Evolutionary conservation across 108 stramenopile genomes (phyloP), one percentile per base, ranked within the genome.

Genomic region (Pseudonitzschia delicatissima): DNA sequence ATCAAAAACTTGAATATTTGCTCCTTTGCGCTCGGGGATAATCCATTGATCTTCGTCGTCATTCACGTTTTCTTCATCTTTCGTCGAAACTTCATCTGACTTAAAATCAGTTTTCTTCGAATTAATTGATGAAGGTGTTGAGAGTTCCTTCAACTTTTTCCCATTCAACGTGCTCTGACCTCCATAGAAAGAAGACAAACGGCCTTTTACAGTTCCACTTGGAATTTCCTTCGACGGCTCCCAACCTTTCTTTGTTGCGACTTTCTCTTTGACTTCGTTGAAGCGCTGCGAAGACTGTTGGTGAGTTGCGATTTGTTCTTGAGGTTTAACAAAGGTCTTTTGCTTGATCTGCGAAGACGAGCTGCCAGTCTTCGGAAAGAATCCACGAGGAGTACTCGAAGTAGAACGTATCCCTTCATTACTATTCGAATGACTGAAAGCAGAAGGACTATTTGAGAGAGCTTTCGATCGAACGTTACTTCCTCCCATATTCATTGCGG

Each of bases 21-120:
- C 51, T 27, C 20, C 31, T 23, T 63, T 64, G 25, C 64, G 64
- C 39, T 63, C 40, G 17, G 72, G 64, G 39, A 73, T 73, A 28
- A 73, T 73, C 72, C 72, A 73, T n/a, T 63, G 72, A 50, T 66
- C 72, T 33, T 73, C 72, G 40, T 42, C 60, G 6, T 55, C 53
- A 11, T 31, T 27, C 53, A 31, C 31, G 53, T 42, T 15, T 42
- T 42, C 15, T 42, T 42, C 40, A 42, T 15, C n/a, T n/a, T n/a
- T n/a, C n/a, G n/a, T n/a, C n/a, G n/a, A n/a, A n/a, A n/a, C n/a
- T n/a, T n/a, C n/a, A n/a, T n/a, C n/a, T n/a, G n/a, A n/a, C n/a
- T n/a, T n/a, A n/a, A n/a, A n/a, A n/a, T n/a, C n/a, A n/a, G n/a
- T n/a, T n/a, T n/a, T n/a, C n/a, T 44, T 44, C 6, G 2, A 2